Base-by-base conservation (phyloP, 2,329 filamentous ascomycete species). In the Graphium sp. region DNA sequence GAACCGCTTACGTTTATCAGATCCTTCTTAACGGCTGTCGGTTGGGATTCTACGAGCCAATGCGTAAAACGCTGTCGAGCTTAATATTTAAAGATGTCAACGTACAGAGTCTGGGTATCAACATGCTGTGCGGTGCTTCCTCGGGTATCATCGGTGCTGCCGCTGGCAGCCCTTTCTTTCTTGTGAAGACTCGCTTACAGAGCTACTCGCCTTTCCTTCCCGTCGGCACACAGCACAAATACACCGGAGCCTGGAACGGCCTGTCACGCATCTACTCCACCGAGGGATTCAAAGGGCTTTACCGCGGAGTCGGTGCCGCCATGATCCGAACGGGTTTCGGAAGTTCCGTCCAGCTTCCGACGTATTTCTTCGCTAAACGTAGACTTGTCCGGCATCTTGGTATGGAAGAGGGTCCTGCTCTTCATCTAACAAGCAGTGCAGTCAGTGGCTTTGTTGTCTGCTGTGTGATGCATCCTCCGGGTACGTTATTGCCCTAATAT, bases 321-420 rank as follows among this genome's bases (percentile, higher is more conserved):
- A 94, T 94, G 82, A 81, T 98, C 36, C 67, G 89, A 33, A 98
- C 89, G 2, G 87, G 87, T 15, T 94, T 93, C 42, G 89, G 89
- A 28, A 92, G 82, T 53, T 89, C 83, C 5, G 89, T 95, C 8
- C 89, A 98, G 56, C 62, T 98, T 35, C 89, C 89, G 3, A 98
- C 89, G 20, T 98, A 98, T 53, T 98, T 95, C 56, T 89, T 95
- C 43, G 89, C 87, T 9, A 98, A 98, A 63, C 65, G 89, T 35
- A 63, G 80, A 41, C 57, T 98, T 41, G 67, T 82, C 34, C 74
- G 67, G 44, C 84, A 94, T 47, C 54, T 87, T 30, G 83, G 75
- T 25, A 84, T 95, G 77, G 62, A 89, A 45, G 89, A 98, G 47
- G 87, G 89, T 2, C 80, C 83, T 21, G 75, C 79, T 24, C 58